phyloP scores from a whole-genome alignment of 805 yeast species.

The Saccharomycopsis capsularis region DNA sequence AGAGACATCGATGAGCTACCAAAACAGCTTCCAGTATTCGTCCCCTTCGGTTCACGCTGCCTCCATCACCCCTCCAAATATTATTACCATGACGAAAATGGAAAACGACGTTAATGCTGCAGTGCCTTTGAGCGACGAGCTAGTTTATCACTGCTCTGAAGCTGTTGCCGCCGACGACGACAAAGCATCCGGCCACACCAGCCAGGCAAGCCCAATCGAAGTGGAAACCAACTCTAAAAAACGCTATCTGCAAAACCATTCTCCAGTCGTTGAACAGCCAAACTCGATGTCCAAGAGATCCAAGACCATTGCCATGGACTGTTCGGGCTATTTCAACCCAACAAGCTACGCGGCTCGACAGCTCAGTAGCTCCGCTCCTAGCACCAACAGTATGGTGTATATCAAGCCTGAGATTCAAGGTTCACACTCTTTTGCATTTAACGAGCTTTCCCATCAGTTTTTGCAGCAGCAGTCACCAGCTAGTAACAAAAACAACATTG shows the following conservation, averaged over 20 bases:
- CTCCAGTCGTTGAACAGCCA: background rate
- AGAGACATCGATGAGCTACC: too few relatives aligned
- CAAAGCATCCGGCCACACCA: background rate
- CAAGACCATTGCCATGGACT: background rate
- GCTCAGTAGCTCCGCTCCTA: background rate
- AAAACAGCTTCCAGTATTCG: too few relatives aligned
- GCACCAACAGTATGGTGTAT: background rate
- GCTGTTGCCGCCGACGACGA: background rate
- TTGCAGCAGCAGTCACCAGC: background rate
- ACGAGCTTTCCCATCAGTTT: too few relatives aligned
- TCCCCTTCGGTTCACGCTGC: too few relatives aligned
- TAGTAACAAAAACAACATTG: background rate
- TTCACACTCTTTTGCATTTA: too few relatives aligned
- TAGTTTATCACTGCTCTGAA: background rate
- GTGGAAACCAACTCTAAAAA: too few relatives aligned
- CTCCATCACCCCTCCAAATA: too few relatives aligned
- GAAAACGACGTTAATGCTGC: too few relatives aligned
- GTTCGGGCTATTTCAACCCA: background rate
- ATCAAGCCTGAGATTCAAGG: background rate
- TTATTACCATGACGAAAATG: too few relatives aligned
- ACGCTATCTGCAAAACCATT: background rate
- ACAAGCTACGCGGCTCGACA: background rate
- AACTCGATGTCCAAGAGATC: constrained; percentile 2
- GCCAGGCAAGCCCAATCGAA: too few relatives aligned
- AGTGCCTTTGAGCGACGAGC: constrained; percentile 7